phyloP scores from a whole-genome alignment of 768 basidiomycete genomes.

The Cystofilobasidium bisporidii region DNA sequence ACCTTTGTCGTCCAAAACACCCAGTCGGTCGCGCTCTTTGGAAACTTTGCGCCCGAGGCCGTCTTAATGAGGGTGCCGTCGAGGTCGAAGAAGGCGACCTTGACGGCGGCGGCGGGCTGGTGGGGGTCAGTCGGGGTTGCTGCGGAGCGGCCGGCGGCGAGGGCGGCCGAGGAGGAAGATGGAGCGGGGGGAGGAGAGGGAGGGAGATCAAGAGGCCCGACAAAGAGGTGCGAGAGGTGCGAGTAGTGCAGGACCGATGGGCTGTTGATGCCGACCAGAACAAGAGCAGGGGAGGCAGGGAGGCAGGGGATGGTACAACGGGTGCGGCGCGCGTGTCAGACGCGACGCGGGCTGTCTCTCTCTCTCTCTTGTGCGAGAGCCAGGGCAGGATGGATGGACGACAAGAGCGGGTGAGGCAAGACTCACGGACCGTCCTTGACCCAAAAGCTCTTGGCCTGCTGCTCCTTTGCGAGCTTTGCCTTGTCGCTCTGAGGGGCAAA shows the following conservation, averaged over 20 bases:
- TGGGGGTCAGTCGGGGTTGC: background rate
- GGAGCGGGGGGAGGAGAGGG: background rate
- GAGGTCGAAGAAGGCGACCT: conserved; percentile 71
- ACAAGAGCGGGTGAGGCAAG: no score
- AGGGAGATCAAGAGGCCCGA: background rate
- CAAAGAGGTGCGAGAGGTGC: background rate
- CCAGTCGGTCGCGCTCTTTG: conserved; percentile 48
- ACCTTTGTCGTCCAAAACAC: conserved; percentile 66
- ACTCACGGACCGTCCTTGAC: background rate
- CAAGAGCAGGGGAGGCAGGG: no score
- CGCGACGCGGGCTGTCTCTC: no score
- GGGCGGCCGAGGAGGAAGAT: background rate
- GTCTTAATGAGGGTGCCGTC: conserved; percentile 71
- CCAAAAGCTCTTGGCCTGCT: background rate
- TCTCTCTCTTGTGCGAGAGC: no score
- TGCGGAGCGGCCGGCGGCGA: background rate
- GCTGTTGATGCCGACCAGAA: no score
- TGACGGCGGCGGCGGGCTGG: conserved; percentile 35
- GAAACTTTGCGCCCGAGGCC: conserved; percentile 43
- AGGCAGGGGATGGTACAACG: no score
- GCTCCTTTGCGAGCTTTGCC: background rate
- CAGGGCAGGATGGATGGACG: no score
- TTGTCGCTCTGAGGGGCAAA: background rate
- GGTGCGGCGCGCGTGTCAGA: no score
- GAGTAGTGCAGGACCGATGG: conserved; percentile 3